Base-by-base conservation (phyloP, 345 rosid species). In the Moringa oleifera region DNA sequence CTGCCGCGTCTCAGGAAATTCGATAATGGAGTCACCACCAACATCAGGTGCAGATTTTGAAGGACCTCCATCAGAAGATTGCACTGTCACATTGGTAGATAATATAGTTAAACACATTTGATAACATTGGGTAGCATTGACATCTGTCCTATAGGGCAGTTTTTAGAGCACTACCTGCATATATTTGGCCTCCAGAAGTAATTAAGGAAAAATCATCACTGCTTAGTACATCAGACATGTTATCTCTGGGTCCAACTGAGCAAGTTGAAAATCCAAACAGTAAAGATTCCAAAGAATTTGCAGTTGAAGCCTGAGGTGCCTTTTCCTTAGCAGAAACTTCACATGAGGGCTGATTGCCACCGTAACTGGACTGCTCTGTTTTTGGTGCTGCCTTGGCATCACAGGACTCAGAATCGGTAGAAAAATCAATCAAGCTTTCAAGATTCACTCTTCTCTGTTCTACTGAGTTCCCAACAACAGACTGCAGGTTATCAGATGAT, bases 241-340 rank as follows among this genome's bases (percentile, higher is more conserved):
- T 57, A 55, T 58, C 24, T 20, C 20, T 59, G 12, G 82, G 52
- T 58, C 19, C 69, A 19, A 24, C 58, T 59, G 78, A 23, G 7
- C 90, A 81, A 68, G 23, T 65, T 5, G 87, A 75, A 63, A 78
- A 56, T 54, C 84, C 93, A 37, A 75, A 69, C 47, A 90, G 68
- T 67, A 90, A 77, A 73, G 69, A 77, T 64, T 90, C 89, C 72
- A 86, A 67, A 53, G 83, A 77, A 70, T 71, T 82, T 53, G 74
- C 75, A 47, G 61, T 72, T 71, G 87, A 78, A 5, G 61, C 65
- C 6, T 59, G 67, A 19, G 66, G 58, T 6, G 25, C 51, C 70
- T 65, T 78, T 63, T 72, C 61, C 57, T 80, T 63, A 18, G 57
- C 50, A 23, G 72, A 25, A 23, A 76, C 28, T 23, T 65, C 81